Conservation (phyloP, 208 protist species). For the Trypanosoma cruzi region DNA sequence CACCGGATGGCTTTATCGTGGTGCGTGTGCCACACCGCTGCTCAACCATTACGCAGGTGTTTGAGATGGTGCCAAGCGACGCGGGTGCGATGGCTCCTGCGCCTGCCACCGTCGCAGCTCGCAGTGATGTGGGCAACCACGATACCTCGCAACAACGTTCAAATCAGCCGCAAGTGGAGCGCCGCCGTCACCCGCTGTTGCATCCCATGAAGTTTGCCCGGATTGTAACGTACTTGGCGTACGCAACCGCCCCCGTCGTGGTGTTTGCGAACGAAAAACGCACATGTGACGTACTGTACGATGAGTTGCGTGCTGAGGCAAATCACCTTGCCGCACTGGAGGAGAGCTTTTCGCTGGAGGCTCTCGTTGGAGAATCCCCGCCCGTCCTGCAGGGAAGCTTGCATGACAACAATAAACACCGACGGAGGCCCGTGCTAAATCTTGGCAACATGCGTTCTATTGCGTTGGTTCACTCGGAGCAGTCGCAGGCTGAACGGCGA, state of each 20-base stretch:
- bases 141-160: background rate
- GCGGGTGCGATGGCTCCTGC: background rate
- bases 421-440: background rate
- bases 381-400: conserved; percentile 1
- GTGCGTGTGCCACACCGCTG: conserved; percentile 71
- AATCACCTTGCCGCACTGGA: conserved; percentile 40
- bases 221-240: conserved; percentile 70
- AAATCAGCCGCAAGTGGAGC: conserved; percentile 1
- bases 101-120: background rate
- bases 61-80: conserved; percentile 64
- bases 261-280: conserved; percentile 80
- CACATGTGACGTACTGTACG: conserved; percentile 72
- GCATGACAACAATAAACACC: conserved; percentile 2
- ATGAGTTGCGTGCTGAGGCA: conserved; percentile 64
- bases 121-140: background rate
- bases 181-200: conserved; percentile 36
- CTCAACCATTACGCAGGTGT: conserved; percentile 65
- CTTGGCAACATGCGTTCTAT: conserved; percentile 61
- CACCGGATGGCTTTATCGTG: conserved; percentile 56
- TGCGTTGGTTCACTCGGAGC: conserved; percentile 77
- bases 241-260: conserved; percentile 54
- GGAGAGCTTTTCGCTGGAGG: conserved; percentile 41
- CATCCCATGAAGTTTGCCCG: conserved; percentile 78
- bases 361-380: conserved; percentile 52
- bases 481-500: conserved; percentile 90